These are phyloP conservation scores for Cinnamomum micranthum DNA, from an alignment of 164 flowering plant genomes.

Conservation along the genomic window DNA sequence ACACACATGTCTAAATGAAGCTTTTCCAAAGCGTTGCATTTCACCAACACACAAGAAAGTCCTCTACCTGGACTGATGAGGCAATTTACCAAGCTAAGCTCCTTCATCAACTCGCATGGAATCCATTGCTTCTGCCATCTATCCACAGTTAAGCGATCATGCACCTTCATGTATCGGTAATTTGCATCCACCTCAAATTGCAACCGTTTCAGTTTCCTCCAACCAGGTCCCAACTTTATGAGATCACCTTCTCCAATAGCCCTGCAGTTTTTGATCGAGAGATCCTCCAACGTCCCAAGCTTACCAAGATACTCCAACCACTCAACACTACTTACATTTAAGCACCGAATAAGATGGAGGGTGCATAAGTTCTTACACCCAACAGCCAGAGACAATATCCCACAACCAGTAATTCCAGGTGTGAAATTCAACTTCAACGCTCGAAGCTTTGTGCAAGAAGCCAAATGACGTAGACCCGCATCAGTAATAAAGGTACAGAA, in stretches of 20 bases:
- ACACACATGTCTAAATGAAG: constrained; percentile 79
- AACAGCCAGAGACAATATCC: constrained; percentile 60
- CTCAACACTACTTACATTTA: constrained; percentile 63
- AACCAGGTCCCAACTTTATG: constrained; percentile 57
- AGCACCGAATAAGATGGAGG: constrained; percentile 71
- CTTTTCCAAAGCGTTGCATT: constrained; percentile 65
- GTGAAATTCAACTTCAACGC: constrained; percentile 62
- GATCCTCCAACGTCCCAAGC: constrained; percentile 58
- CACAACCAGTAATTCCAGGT: constrained; percentile 68
- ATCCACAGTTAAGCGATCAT: constrained; percentile 57
- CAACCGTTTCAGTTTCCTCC: constrained; percentile 58
- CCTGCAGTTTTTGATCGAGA: constrained; percentile 66
- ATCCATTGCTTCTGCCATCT: constrained; percentile 59
- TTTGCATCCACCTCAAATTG: constrained; percentile 76
- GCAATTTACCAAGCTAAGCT: constrained; percentile 71
- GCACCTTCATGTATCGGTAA: constrained; percentile 69
- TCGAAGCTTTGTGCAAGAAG: constrained; percentile 62
- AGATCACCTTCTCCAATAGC: constrained; percentile 85
- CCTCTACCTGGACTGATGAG: constrained; percentile 73
- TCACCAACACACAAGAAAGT: constrained; percentile 62
- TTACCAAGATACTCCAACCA: constrained; percentile 83
- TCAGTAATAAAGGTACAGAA: constrained; percentile 77
- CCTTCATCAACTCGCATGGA: constrained; percentile 66
- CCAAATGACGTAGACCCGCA: constrained; percentile 53
- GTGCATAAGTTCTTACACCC: constrained; percentile 60